These are phyloP conservation scores for Fimicolochytrium jonesii DNA, from an alignment of 192 early-diverging fungal genomes.

Conservation along the genomic window DNA sequence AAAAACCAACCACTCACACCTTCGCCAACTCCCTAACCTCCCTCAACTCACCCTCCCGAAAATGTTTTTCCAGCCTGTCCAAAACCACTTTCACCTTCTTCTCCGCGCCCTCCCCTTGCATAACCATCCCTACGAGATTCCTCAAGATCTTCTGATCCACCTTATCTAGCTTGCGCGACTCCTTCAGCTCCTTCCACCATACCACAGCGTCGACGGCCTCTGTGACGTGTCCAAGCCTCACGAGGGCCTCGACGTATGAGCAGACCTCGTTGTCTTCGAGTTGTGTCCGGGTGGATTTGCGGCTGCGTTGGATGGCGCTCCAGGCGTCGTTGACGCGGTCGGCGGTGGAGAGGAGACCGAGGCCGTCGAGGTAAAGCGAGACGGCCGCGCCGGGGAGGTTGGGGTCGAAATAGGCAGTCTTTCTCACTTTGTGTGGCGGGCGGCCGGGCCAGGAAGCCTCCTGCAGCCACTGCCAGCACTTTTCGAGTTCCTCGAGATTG, in stretches of 20 bases:
- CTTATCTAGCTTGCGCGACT: too few relatives aligned
- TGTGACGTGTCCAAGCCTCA: neutral
- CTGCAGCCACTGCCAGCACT: conserved; percentile 3
- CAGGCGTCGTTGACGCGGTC: neutral
- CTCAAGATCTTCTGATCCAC: too few relatives aligned
- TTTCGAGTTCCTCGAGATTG: neutral
- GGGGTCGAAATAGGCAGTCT: too few relatives aligned
- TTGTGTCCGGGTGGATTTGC: neutral
- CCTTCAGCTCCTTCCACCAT: too few relatives aligned
- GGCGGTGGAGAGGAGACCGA: neutral
- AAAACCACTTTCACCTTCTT: too few relatives aligned
- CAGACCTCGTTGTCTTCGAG: neutral
- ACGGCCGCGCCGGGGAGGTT: neutral
- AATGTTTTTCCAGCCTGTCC: too few relatives aligned
- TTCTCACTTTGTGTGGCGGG: too few relatives aligned
- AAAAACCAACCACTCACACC: too few relatives aligned
- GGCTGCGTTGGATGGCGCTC: neutral
- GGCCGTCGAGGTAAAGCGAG: neutral
- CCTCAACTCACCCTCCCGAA: too few relatives aligned
- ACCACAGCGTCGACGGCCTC: neutral
- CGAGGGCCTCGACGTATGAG: conserved; percentile 2
- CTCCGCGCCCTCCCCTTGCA: too few relatives aligned
- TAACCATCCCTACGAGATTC: too few relatives aligned
- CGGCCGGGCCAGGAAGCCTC: neutral
- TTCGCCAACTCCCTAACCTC: too few relatives aligned